phyloP scores from a whole-genome alignment of 441 rosid species.

The Pelargonium australe region DNA sequence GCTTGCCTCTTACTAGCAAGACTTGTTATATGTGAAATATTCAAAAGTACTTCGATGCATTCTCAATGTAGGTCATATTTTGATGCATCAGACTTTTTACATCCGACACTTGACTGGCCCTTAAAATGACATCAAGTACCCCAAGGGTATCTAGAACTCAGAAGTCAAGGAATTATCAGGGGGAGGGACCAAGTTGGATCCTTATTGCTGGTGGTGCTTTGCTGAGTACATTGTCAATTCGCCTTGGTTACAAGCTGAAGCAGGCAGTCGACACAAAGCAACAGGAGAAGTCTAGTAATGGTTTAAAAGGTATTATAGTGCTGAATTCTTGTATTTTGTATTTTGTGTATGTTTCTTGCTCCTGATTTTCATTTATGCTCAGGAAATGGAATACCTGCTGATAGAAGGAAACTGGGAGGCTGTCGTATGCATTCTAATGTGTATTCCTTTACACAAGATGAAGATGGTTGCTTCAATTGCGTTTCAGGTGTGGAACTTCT shows the following conservation, averaged over 20 bases:
- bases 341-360: neutral
- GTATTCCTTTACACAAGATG: slow-evolving; percentile 50
- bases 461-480: slow-evolving; percentile 59
- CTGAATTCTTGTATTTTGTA: too few relatives aligned
- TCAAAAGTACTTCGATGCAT: neutral
- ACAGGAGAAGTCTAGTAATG: slow-evolving; percentile 35
- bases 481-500: slow-evolving; percentile 43
- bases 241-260: slow-evolving; percentile 79
- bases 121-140: slow-evolving; percentile 57
- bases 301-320: slow-evolving; percentile 32
- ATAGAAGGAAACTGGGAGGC: slow-evolving; percentile 41
- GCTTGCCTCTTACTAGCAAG: too few relatives aligned
- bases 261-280: slow-evolving; percentile 58
- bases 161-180: slow-evolving; percentile 34
- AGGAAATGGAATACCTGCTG: slow-evolving; percentile 51
- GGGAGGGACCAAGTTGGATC: slow-evolving; percentile 73
- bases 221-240: slow-evolving; percentile 81
- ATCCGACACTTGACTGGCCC: slow-evolving; percentile 22
- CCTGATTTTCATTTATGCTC: slow-evolving; percentile 11
- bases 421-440: slow-evolving; percentile 45
- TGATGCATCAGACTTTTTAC: slow-evolving; percentile 35
- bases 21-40: too few relatives aligned
- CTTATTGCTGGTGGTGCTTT: slow-evolving; percentile 91
- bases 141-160: slow-evolving; percentile 45
- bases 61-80: slow-evolving; percentile 40